phyloP scores from a whole-genome alignment of 768 basidiomycete genomes.

The Mycena amicta region DNA sequence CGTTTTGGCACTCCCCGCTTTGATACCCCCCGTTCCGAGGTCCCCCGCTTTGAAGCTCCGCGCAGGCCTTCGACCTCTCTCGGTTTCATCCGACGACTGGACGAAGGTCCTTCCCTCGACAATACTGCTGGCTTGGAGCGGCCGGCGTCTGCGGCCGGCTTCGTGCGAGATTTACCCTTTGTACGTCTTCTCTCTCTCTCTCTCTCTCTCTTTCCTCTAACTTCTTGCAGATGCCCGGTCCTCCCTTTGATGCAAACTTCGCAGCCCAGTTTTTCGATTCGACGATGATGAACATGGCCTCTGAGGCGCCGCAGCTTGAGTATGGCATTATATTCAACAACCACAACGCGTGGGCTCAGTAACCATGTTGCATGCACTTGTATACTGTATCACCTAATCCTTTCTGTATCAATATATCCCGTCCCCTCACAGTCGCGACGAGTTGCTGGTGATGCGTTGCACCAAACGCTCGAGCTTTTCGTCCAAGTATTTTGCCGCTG shows the following conservation, averaged over 20 bases:
- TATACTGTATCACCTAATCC: conserved; percentile 7
- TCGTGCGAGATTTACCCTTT: conserved; percentile 30
- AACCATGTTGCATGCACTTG: too few species aligned
- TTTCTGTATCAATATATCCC: conserved; percentile 8
- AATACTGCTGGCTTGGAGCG: conserved; percentile 13
- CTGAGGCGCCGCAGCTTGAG: too few species aligned
- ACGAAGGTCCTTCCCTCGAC: conserved; percentile 14
- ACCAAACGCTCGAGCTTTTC: conserved; percentile 47
- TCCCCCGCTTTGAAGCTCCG: conserved; percentile 14
- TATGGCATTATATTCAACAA: too few species aligned
- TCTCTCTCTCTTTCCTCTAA: neutral
- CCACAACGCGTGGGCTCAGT: too few species aligned
- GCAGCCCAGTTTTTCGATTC: too few species aligned
- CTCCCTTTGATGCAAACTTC: too few species aligned
- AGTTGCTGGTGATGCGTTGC: conserved; percentile 32
- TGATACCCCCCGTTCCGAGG: neutral
- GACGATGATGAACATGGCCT: too few species aligned
- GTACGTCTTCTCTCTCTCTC: conserved; percentile 23
- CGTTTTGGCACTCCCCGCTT: neutral
- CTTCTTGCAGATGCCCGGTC: conserved; percentile 28
- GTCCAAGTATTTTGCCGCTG: conserved; percentile 40
- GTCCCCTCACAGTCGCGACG: neutral
- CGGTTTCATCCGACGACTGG: conserved; percentile 21
- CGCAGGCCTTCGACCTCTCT: conserved; percentile 39
- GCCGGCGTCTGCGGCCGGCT: conserved; percentile 24